Evolutionary conservation across 306 rosid species (phyloP), one percentile per base, ranked within the genome.

Genomic region (Cucumis hystrix): DNA sequence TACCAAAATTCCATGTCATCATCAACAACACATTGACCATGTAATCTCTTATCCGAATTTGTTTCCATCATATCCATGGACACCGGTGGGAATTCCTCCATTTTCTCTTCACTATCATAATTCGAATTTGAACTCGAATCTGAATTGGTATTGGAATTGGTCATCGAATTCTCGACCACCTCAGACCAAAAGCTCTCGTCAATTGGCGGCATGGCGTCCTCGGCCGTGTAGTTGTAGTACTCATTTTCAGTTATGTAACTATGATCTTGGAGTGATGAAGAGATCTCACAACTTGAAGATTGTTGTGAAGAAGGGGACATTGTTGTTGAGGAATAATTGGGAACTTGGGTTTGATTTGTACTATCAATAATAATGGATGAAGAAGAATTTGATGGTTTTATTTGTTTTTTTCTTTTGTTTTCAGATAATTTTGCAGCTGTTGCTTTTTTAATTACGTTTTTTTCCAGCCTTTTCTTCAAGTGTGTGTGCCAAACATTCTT

Each of bases 401-500:
- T 83, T 79, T 87, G 87, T 69, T 81, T 81, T 76, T 83, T 72
- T 28, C 84, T 79, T 64, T 84, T 88, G 23, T 89, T 83, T 78
- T 52, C 61, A 13, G 75, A 82, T 33, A 33, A 33, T 52, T 45
- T 75, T 58, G 80, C 49, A 39, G 67, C 13, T 57, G 8, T 9
- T 63, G 63, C 23, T 83, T 28, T n/a, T 13, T 47, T 47, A 2
- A 47, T 52, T 15, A 56, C 30, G 8, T 68, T 37, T 66, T 84
- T 41, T 75, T 84, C 79, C 5, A 84, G 75, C 39, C 87, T 87
- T 87, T 92, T 96, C 89, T 92, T 96, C 88, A 96, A 86, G 84
- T 96, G 91, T 15, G 99, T 96, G 82, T 92, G 99, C 99, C 99
- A 96, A 20, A 95, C 97, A 80, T 92, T 95, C 85, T 95, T 95